Percentiles rank a stretch among this genome's conserved stretches.
phyloP scores from a whole-genome alignment of 306 rosid genomes.

The Rosa rugosa region DNA sequence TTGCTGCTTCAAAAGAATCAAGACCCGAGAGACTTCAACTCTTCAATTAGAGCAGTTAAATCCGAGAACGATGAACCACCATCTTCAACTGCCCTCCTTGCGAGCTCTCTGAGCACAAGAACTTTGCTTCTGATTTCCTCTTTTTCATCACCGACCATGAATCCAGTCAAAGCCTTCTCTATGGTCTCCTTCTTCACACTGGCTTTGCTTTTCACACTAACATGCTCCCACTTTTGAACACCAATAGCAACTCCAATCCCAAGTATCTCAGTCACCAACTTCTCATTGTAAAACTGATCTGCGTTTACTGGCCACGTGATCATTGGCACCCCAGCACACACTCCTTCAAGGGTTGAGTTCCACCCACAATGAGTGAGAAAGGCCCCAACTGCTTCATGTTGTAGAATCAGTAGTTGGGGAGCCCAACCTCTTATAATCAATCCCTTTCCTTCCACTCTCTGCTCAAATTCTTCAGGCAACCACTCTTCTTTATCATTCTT shows the following conservation, averaged over 20 bases:
- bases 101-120: conserved; percentile 2
- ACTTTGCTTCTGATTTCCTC: conserved; percentile 36
- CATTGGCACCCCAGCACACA: conserved; percentile 35
- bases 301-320: conserved; percentile 38
- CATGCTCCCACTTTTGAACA: conserved; percentile 21
- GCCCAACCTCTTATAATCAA: conserved; percentile 37
- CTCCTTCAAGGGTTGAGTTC: conserved; percentile 38
- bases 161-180: conserved; percentile 26
- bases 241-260: conserved; percentile 35
- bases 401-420: conserved; percentile 29
- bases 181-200: conserved; percentile 20
- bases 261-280: conserved; percentile 32
- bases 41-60: background rate
- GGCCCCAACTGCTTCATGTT: conserved; percentile 36
- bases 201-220: conserved; percentile 13
- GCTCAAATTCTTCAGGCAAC: conserved; percentile 32
- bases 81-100: conserved; percentile 22
- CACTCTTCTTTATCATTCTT: background rate
- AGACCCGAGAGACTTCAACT: background rate
- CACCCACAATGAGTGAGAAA: conserved; percentile 44
- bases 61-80: conserved; percentile 11
- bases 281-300: conserved; percentile 42
- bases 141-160: conserved; percentile 38
- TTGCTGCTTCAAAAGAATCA: background rate
- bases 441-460: conserved; percentile 19